Percentiles rank a stretch among this genome's conserved stretches.
These are phyloP conservation scores for Lathyrus oleraceus DNA, from an alignment of 306 rosid species.

Conservation along the genomic window DNA sequence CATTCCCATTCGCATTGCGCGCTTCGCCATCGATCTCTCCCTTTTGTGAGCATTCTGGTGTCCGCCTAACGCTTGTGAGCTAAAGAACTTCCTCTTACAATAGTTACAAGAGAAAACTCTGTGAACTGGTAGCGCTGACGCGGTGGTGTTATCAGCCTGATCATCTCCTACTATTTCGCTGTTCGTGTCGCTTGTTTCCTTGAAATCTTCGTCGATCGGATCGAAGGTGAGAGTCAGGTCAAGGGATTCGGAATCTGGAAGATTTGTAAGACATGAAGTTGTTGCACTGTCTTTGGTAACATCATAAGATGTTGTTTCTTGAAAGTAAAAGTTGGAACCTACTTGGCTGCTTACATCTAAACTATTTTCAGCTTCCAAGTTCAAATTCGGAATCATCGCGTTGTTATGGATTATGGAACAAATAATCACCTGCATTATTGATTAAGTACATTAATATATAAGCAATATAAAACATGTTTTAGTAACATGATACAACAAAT, in stretches of 20 bases:
- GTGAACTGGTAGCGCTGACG: conserved; percentile 42
- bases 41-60: conserved; percentile 94
- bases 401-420: conserved; percentile 23
- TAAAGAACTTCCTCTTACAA: conserved; percentile 79
- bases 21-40: conserved; percentile 90
- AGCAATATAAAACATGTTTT: too few relatives aligned
- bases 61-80: conserved; percentile 94
- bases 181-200: conserved; percentile 45
- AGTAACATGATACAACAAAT: too few relatives aligned
- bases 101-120: conserved; percentile 88
- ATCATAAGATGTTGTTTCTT: conserved; percentile 50
- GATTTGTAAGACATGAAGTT: conserved; percentile 55
- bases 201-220: conserved; percentile 43
- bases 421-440: conserved; percentile 41
- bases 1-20: conserved; percentile 77
- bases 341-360: conserved; percentile 52
- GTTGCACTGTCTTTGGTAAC: conserved; percentile 52
- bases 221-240: conserved; percentile 63
- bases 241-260: conserved; percentile 48
- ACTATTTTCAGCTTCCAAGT: conserved; percentile 56
- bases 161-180: conserved; percentile 41
- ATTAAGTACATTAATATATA: not conserved
- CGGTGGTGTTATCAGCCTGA: not conserved
- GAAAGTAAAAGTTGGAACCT: conserved; percentile 44
- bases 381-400: conserved; percentile 58